Evolutionary conservation across 2,329 filamentous ascomycete species (phyloP), one percentile per base, ranked within the genome.

Genomic region (Clonostachys byssicola): DNA sequence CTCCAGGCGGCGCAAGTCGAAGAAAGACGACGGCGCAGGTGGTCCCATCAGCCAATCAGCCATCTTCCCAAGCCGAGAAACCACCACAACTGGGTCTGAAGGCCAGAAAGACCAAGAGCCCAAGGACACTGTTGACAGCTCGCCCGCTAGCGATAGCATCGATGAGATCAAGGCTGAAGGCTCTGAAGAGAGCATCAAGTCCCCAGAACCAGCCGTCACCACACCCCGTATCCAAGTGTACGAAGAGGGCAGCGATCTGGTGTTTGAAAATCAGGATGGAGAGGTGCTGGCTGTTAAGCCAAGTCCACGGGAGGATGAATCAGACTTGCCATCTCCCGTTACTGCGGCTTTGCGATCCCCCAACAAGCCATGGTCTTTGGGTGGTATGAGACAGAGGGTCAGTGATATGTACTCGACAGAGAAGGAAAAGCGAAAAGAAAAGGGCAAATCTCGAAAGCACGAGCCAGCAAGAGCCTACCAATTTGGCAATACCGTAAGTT

Each of bases 11-110:
- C 80, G 82, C 43, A 85, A 80, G 58, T 75, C 75, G 60, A 88
- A 77, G 70, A 85, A 77, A 63, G 85, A 81, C 74, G 86, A 89
- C 52, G 79, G 81, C 51, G 85, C 79, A n/a, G 94, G 94, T 51
- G 94, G 94, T 0, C 94, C 91, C 4, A 86, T 97, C 55, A 88
- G 81, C 51, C 85, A 95, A 60, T 96, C 92, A 35, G 94, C 94
- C 20, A 96, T 97, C 56, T 85, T 81, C 54, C 94, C 94, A 3
- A 71, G 73, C 49, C 72, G 74, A 12, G 70, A 67, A 44, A 50
- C 56, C 17, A 48, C 55, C 17, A 50, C 52, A 9, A 55, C 57
- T 9, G 36, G 14, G 12, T 18, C 36, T 39, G 5, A 46, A 8
- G 45, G 39, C 20, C 62, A 67, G 9, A 64, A 61, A 43, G 62